phyloP scores from a whole-genome alignment of 2,329 filamentous ascomycete species.

The Neonectria faginata region DNA sequence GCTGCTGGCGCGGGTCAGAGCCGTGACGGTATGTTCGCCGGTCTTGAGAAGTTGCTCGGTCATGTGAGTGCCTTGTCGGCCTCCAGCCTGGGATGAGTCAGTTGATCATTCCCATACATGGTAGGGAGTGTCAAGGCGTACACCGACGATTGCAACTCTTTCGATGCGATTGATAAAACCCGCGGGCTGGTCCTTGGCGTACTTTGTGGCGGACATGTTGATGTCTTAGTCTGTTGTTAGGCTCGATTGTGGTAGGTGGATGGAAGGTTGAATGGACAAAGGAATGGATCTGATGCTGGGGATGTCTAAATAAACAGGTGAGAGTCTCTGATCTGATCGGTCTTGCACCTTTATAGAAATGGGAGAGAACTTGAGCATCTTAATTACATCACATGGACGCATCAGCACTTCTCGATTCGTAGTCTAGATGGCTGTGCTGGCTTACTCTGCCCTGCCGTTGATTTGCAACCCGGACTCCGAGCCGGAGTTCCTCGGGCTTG shows the following conservation, averaged over 20 bases:
- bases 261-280: neutral
- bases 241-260: neutral
- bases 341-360: neutral
- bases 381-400: neutral
- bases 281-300: neutral
- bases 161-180: constrained; percentile 25
- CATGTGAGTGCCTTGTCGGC: constrained; percentile 51
- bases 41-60: constrained; percentile 55
- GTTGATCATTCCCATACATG: constrained; percentile 37
- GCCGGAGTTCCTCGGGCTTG: constrained; percentile 5
- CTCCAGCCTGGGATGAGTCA: constrained; percentile 48
- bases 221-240: neutral
- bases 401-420: neutral
- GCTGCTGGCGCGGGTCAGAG: constrained; percentile 58
- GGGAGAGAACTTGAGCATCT: too few species aligned
- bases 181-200: constrained; percentile 16
- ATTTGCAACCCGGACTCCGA: constrained; percentile 26
- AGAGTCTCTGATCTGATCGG: neutral
- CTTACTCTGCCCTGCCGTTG: neutral
- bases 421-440: neutral
- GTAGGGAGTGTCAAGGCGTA: constrained; percentile 44
- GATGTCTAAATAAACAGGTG: neutral
- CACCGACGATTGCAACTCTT: constrained; percentile 56
- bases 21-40: constrained; percentile 63
- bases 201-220: neutral